phyloP scores from a whole-genome alignment of 2,329 filamentous ascomycete species.

The Colletotrichum sp. region DNA sequence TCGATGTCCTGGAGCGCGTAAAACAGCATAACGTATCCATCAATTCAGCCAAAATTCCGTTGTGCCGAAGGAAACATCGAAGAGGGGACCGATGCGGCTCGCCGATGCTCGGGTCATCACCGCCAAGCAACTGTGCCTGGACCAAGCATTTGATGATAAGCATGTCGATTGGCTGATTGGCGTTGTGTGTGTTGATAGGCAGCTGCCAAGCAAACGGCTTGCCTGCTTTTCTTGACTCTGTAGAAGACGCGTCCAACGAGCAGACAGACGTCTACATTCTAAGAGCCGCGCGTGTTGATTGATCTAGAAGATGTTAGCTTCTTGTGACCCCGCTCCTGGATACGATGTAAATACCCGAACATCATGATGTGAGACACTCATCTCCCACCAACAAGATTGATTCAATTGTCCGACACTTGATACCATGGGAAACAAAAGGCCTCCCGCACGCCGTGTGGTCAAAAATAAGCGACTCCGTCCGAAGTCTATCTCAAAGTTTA shows the following conservation, averaged over 20 bases:
- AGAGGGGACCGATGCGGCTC: not conserved
- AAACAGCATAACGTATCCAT: not conserved
- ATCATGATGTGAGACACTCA: not conserved
- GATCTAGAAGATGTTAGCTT: not conserved
- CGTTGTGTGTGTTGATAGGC: not conserved
- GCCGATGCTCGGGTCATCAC: not conserved
- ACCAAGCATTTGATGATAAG: not conserved
- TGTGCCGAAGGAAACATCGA: not conserved
- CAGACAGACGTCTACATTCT: not conserved
- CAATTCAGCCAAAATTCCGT: not conserved
- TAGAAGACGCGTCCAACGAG: not conserved
- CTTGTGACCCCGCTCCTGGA: not conserved
- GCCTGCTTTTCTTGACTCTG: not conserved
- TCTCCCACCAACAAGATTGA: not conserved
- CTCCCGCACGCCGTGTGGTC: not conserved
- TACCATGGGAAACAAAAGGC: not conserved
- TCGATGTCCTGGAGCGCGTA: not conserved
- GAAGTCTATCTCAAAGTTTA: conserved; percentile 14
- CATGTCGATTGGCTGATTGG: not conserved
- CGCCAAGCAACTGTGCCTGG: conserved; percentile 10
- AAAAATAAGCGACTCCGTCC: conserved; percentile 5
- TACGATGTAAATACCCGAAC: not conserved
- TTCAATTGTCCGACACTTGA: not conserved
- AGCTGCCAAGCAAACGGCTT: not conserved
- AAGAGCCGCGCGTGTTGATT: not conserved